Percentiles rank a stretch among this genome's conserved stretches.
Conservation (phyloP, 2,329 filamentous ascomycete genomes). For the Penicillium oxalicum region DNA sequence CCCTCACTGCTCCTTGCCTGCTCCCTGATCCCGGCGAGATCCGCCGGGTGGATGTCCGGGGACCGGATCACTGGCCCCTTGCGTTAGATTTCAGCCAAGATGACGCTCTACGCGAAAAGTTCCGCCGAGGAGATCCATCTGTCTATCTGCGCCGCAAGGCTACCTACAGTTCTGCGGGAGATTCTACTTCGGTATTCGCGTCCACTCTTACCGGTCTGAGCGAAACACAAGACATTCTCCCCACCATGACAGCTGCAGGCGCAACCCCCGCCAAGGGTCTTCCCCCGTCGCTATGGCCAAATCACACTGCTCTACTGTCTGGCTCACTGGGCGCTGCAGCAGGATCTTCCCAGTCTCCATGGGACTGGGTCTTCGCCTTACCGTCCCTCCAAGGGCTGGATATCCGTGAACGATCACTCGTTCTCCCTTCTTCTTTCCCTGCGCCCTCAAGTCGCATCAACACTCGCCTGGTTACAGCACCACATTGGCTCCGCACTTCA, state of each 20-base stretch:
- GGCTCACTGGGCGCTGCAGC: conserved; percentile 20
- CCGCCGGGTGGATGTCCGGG: conserved; percentile 33
- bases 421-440: conserved; percentile 47
- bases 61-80: conserved; percentile 71
- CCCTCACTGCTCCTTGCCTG: conserved; percentile 51
- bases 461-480: conserved; percentile 39
- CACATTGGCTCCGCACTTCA: conserved; percentile 51
- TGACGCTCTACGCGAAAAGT: conserved; percentile 56
- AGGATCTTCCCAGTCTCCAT: conserved; percentile 41
- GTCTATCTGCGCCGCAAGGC: conserved; percentile 68
- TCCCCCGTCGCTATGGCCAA: conserved; percentile 20
- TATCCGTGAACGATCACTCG: conserved; percentile 60
- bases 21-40: conserved; percentile 43
- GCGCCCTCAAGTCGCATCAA: conserved; percentile 19
- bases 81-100: conserved; percentile 66
- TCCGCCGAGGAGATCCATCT: conserved; percentile 60
- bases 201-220: conserved; percentile 70
- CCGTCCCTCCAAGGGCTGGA: conserved; percentile 50
- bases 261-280: conserved; percentile 22
- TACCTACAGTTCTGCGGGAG: conserved; percentile 54
- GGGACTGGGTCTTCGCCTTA: conserved; percentile 70
- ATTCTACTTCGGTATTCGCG: conserved; percentile 54
- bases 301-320: conserved; percentile 19
- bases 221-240: conserved; percentile 46
- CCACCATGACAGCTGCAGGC: conserved; percentile 21